Evolutionary conservation across 306 rosid species (phyloP), one percentile per base, ranked within the genome.

Genomic region (Pachyrhizus erosus): DNA sequence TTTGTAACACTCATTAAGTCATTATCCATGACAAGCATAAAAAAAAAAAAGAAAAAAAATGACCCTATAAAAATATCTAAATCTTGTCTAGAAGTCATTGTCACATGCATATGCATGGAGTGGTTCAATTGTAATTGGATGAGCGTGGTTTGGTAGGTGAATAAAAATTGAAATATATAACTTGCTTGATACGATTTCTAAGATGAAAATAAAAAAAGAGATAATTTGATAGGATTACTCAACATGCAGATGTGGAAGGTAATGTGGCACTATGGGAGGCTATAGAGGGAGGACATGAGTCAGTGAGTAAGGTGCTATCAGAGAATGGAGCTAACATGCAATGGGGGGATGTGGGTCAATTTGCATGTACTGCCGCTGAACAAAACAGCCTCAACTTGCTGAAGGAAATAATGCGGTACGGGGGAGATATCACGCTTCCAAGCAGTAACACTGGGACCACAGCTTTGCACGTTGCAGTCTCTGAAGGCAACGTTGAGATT

Each of bases 221-320:
- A 45, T 10, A 71, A 81, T 7, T 34, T 10, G 18, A 54, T 24
- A 12, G 31, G 34, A 12, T 14, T 42, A 3, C n/a, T 10, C 1
- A 33, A 74, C 57, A 18, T 85, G 73, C 92, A 96, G 99, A 96
- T 84, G 80, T 90, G 0, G 97, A 92, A 9, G 98, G 97, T 20
- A 90, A 18, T 86, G 96, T 92, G 46, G 90, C 99, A 51, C 60
- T 96, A 5, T 96, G 97, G 97, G 98, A 96, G 46, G 97, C 99
- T 10, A 83, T 96, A 31, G 77, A 34, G 24, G 92, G 89, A 0
- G 91, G 88, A 27, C 94, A 93, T 51, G 93, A 90, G 31, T 17
- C 87, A 10, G 84, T 91, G 45, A 70, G 40, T 55, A 91, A 92
- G 83, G 7, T 90, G 17, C 83, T 96, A 15, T 21, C 49, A 29